Base-by-base conservation (phyloP, 805 yeast genomes). In the Ogataea methanolica region DNA sequence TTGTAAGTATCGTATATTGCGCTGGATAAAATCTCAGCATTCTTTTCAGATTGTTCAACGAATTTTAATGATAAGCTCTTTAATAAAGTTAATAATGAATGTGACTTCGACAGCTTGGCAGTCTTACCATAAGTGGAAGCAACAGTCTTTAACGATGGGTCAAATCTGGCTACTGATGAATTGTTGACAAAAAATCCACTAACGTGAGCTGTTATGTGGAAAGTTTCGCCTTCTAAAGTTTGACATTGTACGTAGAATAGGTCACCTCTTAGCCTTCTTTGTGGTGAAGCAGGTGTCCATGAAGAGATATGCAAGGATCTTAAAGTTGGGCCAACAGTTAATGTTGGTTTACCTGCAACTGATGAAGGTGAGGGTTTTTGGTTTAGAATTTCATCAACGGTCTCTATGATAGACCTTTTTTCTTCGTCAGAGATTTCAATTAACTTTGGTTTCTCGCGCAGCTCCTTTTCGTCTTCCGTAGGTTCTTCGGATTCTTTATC, bases 221-320 rank as follows among this genome's bases (percentile, higher is more conserved):
- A 79, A 29, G 78, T 77, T 61, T 88, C 95, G 57, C 85, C 85
- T 67, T 94, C 98, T 54, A 87, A 71, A 41, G 97, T 87, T 58
- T 80, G 83, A 38, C 82, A 73, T 47, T 79, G 79, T 59, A 94
- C 71, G 66, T 92, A 92, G 48, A 85, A 71, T 57, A 91, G 72
- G 60, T 91, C 96, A 23, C 98, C 98, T 61, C 75, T 77, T 41
- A 74, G 54, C 56, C 71, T 77, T 61, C 76, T 79, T 44, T 72
- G 68, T 16, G 83, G 71, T 31, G 92, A 84, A 14, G 89, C 89
- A 4, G 97, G 96, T 54, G 87, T 83, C 94, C 96, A 92, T 45
- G 80, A 78, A 14, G 96, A 87, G 43, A 89, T 63, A 45, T 70
- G 61, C 42, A 80, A 67, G 0, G 78, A 69, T 54, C 74, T 78